Evolutionary conservation across 1,139 yeast species (phyloP), one percentile per base, ranked within the genome.

Genomic region (Nakaseomyces bracarensis): DNA sequence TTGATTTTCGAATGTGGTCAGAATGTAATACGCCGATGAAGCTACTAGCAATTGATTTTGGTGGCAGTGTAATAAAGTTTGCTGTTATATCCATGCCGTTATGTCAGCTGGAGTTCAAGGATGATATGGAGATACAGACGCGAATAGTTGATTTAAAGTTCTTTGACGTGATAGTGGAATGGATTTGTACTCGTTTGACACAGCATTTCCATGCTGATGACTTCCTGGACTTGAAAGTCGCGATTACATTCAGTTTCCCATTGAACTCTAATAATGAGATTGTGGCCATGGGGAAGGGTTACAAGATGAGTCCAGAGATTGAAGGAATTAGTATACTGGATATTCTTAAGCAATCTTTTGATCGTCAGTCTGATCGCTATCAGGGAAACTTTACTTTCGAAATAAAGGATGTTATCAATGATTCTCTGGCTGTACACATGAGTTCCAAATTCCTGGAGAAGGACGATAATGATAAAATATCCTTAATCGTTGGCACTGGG

Each of bases 401-500:
- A 2, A 46, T 61, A 8, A 42, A 50, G 20, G 46, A 51, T 10
- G 48, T 64, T 7, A 52, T 64, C 4, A 65, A 65, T 40, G 68
- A 65, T 42, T 56, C 67, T 0, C 48, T 62, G 8, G 66, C 66
- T 0, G 63, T 63, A 0, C 53, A 56, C 40, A 41, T 63, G 22
- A 51, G 64, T 0, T 49, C 51, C 41, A 46, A 50, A 22, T 49
- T 50, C 16, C 39, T 44, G 18, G 34, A 38, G 25, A 18, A 42
- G 16, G 42, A 29, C 30, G 25, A 35, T 13, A 23, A 38, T 3
- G 38, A 43, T 21, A 22, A 41, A 11, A 47, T 63, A n/a, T 58
- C 67, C 0, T 44, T 65, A 36, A 59, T 64, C 14, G 34, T 65
- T 21, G 68, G 68, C 1, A 64, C 68, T 4, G 69, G 69, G 9